Percentiles rank a stretch among this genome's conserved stretches.
Conservation (phyloP, 108 stramenopile species). For the Pseudonitzschia pungens region DNA sequence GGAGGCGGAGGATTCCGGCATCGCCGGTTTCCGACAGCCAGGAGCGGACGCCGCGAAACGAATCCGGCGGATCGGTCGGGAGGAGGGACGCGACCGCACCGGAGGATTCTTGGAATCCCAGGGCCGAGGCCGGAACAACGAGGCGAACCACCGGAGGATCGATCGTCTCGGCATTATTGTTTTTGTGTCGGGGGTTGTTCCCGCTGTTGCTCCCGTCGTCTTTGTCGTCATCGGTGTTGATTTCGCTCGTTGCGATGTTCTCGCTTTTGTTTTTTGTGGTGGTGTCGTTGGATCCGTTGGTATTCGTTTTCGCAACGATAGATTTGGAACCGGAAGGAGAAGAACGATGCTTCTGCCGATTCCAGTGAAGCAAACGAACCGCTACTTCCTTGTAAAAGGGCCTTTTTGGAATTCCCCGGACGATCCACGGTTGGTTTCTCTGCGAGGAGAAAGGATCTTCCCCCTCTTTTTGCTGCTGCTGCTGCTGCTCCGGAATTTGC, state of each 20-base stretch:
- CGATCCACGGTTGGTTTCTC: conserved; percentile 1
- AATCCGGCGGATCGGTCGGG: neutral
- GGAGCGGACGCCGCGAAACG: neutral
- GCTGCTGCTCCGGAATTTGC: neutral
- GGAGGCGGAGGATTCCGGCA: neutral
- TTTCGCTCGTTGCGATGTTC: neutral
- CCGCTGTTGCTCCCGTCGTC: neutral
- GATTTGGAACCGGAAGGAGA: neutral
- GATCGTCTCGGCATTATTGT: no score
- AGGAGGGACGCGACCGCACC: neutral
- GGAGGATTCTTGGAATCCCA: neutral
- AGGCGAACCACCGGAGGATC: neutral
- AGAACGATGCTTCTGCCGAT: neutral
- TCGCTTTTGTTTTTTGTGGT: neutral
- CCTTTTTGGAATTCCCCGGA: conserved; percentile 10
- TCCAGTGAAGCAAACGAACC: neutral
- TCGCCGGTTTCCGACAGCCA: neutral
- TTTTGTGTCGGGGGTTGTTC: no score
- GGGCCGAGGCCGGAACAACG: neutral
- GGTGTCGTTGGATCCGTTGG: conserved; percentile 1
- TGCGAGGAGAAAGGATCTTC: no score
- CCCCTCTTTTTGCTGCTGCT: neutral
- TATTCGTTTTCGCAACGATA: neutral
- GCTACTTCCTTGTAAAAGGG: conserved; percentile 17
- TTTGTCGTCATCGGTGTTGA: neutral